Conservation (phyloP, 2,329 filamentous ascomycete species). For the Neobulgaria alba region DNA sequence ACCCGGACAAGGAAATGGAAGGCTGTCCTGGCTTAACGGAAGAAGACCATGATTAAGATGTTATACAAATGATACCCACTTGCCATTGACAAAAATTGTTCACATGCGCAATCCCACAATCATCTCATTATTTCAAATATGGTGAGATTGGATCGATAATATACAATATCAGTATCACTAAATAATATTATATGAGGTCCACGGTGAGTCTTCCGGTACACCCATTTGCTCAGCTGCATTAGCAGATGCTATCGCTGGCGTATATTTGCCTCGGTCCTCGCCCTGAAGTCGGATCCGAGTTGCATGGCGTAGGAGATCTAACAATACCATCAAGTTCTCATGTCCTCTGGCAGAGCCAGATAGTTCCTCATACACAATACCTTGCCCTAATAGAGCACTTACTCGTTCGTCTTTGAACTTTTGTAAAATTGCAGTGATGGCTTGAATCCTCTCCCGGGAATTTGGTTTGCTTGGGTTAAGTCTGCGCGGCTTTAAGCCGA, state of each 20-base stretch:
- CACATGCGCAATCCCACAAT: too few species aligned
- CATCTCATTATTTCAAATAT: too few species aligned
- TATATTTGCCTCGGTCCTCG: constrained; percentile 5
- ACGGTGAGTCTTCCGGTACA: constrained; percentile 16
- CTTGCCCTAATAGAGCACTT: constrained; percentile 19
- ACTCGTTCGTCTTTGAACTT: constrained; percentile 30
- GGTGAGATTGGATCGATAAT: too few species aligned
- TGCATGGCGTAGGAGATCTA: constrained; percentile 23
- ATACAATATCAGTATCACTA: neutral
- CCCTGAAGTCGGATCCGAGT: constrained; percentile 9
- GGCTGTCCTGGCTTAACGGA: constrained; percentile 83
- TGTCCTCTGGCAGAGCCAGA: constrained; percentile 21
- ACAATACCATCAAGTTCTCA: constrained; percentile 25
- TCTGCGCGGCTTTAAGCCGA: constrained; percentile 27
- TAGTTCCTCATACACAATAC: constrained; percentile 22
- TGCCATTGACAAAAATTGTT: too few species aligned
- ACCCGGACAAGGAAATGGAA: constrained; percentile 66
- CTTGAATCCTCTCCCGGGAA: constrained; percentile 35
- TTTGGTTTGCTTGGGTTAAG: constrained; percentile 31
- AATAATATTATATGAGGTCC: constrained; percentile 4
- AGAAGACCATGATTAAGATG: constrained; percentile 63
- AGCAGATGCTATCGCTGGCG: constrained; percentile 3
- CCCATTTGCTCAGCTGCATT: constrained; percentile 20
- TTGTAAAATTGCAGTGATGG: constrained; percentile 36
- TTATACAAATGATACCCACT: constrained; percentile 23